These are phyloP conservation scores for Kickxella alabastrina DNA, from an alignment of 192 early-diverging fungal species.

Conservation along the genomic window DNA sequence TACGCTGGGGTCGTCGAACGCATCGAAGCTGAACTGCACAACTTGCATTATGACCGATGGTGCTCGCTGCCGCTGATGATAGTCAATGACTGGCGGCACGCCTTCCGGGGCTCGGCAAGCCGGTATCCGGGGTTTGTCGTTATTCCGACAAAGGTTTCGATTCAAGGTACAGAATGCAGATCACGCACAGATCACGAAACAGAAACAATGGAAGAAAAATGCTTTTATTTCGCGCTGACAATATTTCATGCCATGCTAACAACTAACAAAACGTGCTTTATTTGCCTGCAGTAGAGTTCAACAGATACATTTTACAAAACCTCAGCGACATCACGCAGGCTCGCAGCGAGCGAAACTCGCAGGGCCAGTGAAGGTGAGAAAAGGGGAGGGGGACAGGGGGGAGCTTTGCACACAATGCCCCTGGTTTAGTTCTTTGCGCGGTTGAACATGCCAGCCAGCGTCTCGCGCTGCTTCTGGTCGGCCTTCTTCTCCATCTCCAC, in stretches of 20 bases:
- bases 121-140: conserved; percentile 40
- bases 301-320: conserved; percentile 8
- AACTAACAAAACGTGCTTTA: background rate
- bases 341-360: conserved; percentile 1
- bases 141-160: conserved; percentile 9
- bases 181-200: background rate
- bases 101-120: conserved; percentile 8
- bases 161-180: conserved; percentile 9
- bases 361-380: too few relatives aligned
- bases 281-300: conserved; percentile 12
- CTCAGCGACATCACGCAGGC: conserved; percentile 6
- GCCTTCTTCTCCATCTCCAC: conserved; percentile 31
- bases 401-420: too few relatives aligned
- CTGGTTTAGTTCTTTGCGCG: conserved; percentile 16
- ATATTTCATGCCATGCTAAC: background rate
- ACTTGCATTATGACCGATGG: conserved; percentile 35
- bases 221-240: background rate
- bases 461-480: conserved; percentile 41
- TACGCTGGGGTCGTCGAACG: conserved; percentile 7
- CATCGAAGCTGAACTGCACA: conserved; percentile 26
- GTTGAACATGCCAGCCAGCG: conserved; percentile 48
- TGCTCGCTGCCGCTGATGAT: conserved; percentile 41
- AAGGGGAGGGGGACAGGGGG: too few relatives aligned
- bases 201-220: background rate
- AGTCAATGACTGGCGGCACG: conserved; percentile 20